Evolutionary conservation across 2,329 filamentous ascomycete genomes (phyloP), one percentile per base, ranked within the genome.

Genomic region (Fusarium sacchari): DNA sequence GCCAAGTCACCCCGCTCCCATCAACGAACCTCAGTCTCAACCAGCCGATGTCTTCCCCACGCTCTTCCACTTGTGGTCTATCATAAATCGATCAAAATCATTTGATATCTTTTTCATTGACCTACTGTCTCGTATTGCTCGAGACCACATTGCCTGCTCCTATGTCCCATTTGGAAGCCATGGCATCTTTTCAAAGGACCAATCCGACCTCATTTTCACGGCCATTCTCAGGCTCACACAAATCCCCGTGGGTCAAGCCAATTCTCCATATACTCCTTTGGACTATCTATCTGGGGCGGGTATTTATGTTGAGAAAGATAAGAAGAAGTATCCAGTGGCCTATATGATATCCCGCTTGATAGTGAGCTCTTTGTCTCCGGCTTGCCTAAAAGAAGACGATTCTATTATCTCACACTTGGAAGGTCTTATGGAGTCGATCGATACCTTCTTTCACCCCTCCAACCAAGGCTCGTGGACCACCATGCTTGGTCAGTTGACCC

Each of bases 391-490:
- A 46, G 87, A 90, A n/a, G 87, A 92, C 36, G 92, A 92, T 62
- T 98, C 95, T 2, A 90, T 97, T 47, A 83, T 99, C 77, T 90
- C 92, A 39, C 94, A 93, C 73, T 88, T 99, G 10, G 96, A 99
- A 81, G 96, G 94, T 1, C 86, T 99, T 59, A 93, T 99, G 75
- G 93, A 98, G 81, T 96, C 95, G 6, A 93, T 98, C 52, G 96
- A 99, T 82, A 99, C 96, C 2, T 99, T 99, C 82, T 99, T 98
- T 86, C 96, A 99, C 78, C 96, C 96, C 5, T 99, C 96, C 6
- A 99, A 99, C 81, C 94, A 96, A 59, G 96, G 96, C 20, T 86
- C 86, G 20, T 99, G 96, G 96, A 97, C 96, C 4, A 94, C 91
- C 77, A 93, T 96, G 73, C 85, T 99, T 47, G 93, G 95, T 7